Conservation (phyloP, 2,329 filamentous ascomycete species). For the Cercospora sojina region DNA sequence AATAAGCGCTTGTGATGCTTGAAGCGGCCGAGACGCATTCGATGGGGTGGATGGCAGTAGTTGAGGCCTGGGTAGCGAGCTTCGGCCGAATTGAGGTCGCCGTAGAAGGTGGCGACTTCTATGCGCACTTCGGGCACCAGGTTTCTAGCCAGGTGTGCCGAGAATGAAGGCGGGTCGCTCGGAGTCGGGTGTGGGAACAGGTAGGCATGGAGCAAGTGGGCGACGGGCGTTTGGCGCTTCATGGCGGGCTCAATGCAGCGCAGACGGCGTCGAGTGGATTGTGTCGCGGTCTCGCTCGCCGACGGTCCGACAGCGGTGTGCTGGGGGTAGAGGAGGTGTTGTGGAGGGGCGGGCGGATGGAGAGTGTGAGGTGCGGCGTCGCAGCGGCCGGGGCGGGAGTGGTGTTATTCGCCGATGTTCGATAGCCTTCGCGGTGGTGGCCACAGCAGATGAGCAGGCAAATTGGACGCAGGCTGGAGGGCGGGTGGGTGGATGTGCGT, state of each 20-base stretch:
- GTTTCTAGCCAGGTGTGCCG: conserved; percentile 65
- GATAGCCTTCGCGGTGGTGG: neutral
- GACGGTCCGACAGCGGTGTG: neutral
- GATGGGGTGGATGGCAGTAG: conserved; percentile 71
- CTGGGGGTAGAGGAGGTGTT: neutral
- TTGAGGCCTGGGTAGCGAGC: conserved; percentile 80
- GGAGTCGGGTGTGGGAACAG: conserved; percentile 69
- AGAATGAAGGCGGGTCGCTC: conserved; percentile 70
- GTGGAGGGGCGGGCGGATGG: neutral
- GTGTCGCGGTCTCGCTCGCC: neutral
- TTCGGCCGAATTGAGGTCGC: conserved; percentile 74
- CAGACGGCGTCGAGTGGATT: neutral
- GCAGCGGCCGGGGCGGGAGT: neutral
- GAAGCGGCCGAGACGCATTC: conserved; percentile 74
- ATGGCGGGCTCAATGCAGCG: conserved; percentile 45
- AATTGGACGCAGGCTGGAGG: neutral
- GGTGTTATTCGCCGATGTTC: neutral
- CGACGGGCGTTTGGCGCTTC: conserved; percentile 68
- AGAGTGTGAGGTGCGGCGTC: neutral
- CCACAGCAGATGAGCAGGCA: neutral
- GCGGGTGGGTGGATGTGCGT: neutral
- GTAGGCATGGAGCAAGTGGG: conserved; percentile 70
- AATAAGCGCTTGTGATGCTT: conserved; percentile 75
- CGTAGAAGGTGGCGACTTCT: conserved; percentile 76
- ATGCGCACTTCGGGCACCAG: conserved; percentile 76